Evolutionary conservation across 805 yeast species (phyloP), one percentile per base, ranked within the genome.

Genomic region (Sungouiozyma ichnusensis): DNA sequence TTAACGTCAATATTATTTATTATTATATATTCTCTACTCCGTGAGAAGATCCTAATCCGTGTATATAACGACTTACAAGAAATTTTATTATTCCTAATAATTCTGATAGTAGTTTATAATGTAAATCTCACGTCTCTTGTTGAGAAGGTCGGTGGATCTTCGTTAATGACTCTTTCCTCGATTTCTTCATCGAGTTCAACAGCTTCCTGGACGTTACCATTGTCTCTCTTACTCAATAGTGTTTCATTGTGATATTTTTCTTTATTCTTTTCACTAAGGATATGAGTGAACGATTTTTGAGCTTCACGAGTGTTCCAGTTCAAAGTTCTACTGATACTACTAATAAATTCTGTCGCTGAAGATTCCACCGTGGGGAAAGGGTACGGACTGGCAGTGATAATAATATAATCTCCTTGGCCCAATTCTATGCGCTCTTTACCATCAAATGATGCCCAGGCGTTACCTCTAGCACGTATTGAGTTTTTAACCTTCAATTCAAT

Each of bases 401-500:
- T 76, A 29, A 92, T 84, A 53, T 85, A 87, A 58, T 86, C 92
- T 7, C 97, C 97, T 43, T 76, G 77, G 29, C 67, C 63, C 37
- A 92, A 64, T 58, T 92, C 95, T 3, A 86, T 81, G 35, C 97
- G 68, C 17, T 79, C 78, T 51, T 92, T 79, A 11, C 98, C 98
- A 63, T 92, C 98, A 58, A 92, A 92, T 1, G 96, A 81, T 1
- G 94, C 94, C 94, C 95, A 92, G 0, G 97, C 97, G 0, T 95
- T 85, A 4, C 92, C 77, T 40, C 98, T 67, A 35, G 95, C 81
- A 43, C 72, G 74, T 41, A 77, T 65, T 0, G 97, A 95, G 3
- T 87, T 94, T 53, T 81, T 82, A 4, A 90, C 82, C 52, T 77
- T 81, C 44, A 90, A 65, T 19, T 74, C 69, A 88, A 88, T 85